Conservation (phyloP, 306 rosid genomes). For the Fagus sylvatica region DNA sequence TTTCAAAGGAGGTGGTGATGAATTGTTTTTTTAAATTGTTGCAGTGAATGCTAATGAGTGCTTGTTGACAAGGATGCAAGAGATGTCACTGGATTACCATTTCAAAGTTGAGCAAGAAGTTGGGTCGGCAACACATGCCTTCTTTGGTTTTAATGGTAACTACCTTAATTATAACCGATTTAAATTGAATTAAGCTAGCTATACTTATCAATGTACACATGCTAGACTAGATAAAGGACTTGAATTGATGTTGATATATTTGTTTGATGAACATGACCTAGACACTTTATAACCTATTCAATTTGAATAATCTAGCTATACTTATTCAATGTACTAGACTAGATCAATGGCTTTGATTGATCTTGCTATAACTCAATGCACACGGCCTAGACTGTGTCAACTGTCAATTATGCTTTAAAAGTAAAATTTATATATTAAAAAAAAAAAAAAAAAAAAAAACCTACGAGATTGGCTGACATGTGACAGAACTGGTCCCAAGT, state of each 20-base stretch:
- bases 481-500: neutral
- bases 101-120: conserved; percentile 99
- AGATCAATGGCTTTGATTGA: too few species aligned
- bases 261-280: neutral
- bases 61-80: conserved; percentile 96
- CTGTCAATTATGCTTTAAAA: neutral
- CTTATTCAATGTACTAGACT: too few species aligned
- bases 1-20: neutral
- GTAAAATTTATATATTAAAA: neutral
- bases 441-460: neutral
- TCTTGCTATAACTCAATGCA: neutral
- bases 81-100: conserved; percentile 98
- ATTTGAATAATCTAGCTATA: too few species aligned
- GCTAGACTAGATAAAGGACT: neutral
- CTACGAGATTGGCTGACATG: neutral
- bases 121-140: conserved; percentile 97
- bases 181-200: neutral
- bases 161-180: neutral
- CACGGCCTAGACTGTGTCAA: neutral
- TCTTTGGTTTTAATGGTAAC: conserved; percentile 96
- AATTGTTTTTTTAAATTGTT: neutral
- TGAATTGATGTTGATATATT: neutral
- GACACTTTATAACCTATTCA: too few species aligned
- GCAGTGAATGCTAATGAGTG: conserved; percentile 91
- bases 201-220: too few species aligned